phyloP scores from a whole-genome alignment of 192 early-diverging fungal species.

The Rhizophlyctis rosea region DNA sequence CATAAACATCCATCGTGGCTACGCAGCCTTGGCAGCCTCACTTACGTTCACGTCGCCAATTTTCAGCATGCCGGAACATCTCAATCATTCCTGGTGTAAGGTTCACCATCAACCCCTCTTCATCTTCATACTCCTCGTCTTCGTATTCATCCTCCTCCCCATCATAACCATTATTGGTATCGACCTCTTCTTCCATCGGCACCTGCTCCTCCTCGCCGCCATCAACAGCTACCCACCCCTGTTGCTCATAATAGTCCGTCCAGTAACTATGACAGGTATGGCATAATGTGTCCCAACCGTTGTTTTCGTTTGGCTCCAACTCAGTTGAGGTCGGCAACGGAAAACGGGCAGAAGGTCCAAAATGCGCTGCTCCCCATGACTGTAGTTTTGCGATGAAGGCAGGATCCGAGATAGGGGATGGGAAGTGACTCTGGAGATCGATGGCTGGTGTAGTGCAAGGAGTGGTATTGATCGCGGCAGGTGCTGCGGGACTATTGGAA shows the following conservation, averaged over 20 bases:
- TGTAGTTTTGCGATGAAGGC: too few species aligned
- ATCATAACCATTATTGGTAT: not conserved
- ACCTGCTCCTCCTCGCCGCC: not conserved
- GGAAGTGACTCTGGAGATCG: too few species aligned
- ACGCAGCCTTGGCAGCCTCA: too few species aligned
- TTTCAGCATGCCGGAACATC: not conserved
- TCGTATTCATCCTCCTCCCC: not conserved
- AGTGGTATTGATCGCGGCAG: too few species aligned
- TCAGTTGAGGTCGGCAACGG: too few species aligned
- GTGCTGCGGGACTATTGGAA: too few species aligned
- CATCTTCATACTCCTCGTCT: not conserved
- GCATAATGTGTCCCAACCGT: not conserved
- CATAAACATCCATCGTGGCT: too few species aligned
- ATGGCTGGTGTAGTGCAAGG: too few species aligned
- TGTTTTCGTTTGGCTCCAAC: too few species aligned
- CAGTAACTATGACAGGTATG: not conserved
- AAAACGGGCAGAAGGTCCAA: too few species aligned
- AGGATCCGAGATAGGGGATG: too few species aligned
- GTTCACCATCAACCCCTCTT: not conserved
- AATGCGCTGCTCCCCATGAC: too few species aligned
- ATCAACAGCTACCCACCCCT: not conserved
- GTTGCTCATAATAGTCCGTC: not conserved
- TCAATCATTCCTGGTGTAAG: not conserved
- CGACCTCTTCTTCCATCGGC: not conserved
- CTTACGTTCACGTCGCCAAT: not conserved